Conservation (phyloP, 2,329 filamentous ascomycete species). For the Aspergillus sp. region DNA sequence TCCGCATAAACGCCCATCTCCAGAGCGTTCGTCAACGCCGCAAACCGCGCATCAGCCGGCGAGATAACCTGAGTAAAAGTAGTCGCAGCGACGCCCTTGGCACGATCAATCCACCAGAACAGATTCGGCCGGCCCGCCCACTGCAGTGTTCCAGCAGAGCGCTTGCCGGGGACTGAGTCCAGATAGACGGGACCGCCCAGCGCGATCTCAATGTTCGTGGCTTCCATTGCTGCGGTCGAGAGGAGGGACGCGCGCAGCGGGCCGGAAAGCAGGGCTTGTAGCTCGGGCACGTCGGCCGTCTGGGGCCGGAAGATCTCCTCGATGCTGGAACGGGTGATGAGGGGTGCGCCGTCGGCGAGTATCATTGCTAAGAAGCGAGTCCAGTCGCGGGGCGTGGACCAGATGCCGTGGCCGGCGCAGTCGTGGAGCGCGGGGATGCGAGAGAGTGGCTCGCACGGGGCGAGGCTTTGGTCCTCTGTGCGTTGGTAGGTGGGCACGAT, state of each 20-base stretch:
- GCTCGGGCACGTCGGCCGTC: not conserved
- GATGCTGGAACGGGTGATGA: not conserved
- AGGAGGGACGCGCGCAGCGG: not conserved
- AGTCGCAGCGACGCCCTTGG: not conserved
- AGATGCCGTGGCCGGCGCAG: not conserved
- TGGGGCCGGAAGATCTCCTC: not conserved
- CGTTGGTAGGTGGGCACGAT: not conserved
- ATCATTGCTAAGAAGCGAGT: not conserved
- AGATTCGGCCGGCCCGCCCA: not conserved
- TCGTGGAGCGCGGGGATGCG: not conserved
- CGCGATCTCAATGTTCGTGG: not conserved
- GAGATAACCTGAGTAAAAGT: not conserved
- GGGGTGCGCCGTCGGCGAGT: not conserved
- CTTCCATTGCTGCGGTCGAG: not conserved
- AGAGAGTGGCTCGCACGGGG: not conserved
- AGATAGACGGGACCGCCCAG: not conserved
- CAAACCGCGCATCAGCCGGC: not conserved
- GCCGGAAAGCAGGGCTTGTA: not conserved
- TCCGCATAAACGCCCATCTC: not conserved
- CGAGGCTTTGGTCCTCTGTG: not conserved
- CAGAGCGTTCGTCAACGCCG: not conserved
- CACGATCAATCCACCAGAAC: constrained; percentile 1
- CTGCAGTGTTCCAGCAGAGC: not conserved
- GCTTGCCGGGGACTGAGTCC: not conserved
- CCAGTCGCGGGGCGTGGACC: not conserved